Evolutionary conservation across 768 basidiomycete species (phyloP), one percentile per base, ranked within the genome.

Genomic region (Astraeus odoratus): DNA sequence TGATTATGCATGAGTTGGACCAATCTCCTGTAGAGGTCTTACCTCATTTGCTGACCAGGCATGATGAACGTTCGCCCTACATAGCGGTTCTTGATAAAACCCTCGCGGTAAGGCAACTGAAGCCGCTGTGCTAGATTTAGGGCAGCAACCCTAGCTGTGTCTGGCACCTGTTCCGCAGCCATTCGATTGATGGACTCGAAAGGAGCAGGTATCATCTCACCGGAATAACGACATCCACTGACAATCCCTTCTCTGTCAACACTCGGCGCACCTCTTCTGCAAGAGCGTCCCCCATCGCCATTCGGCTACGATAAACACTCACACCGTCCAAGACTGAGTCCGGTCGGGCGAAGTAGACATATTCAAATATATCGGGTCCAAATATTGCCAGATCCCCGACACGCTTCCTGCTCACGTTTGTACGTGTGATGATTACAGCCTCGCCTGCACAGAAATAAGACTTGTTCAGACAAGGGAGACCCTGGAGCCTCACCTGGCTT

Each of bases 51-150:
- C 61, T 99, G 96, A 19, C 95, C 96, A 7, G 96, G 95, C 96
- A 99, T 99, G 67, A 99, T 98, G 63, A 99, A 99, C 0, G 96
- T 99, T 53, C 96, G 73, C 3, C 94, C 96, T 25, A 98, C 92
- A 67, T 99, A 99, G 26, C 96, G 81, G 64, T 99, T 99, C 73
- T 99, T 99, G 55, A 98, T 81, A 64, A 99, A 98, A 1, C 96
- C 96, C 68, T 99, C 96, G 37, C 96, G 80, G 65, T 98, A 99
- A 3, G 96, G 95, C 25, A 98, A 70, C 6, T 76, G 61, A 34
- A 98, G 72, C 57, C 82, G 85, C 62, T 99, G 95, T 16, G 96
- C 96, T 30, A 96, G 69, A 61, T 99, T 95, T 48, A 98, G 67
- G 7, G 96, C 96, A 12, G 96, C 95, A 2, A 98, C 96, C 40